Percentiles rank a stretch among this genome's conserved stretches.
Evolutionary conservation across 192 early-diverging fungal genomes (phyloP).

Genomic region (Coemansia sp.): DNA sequence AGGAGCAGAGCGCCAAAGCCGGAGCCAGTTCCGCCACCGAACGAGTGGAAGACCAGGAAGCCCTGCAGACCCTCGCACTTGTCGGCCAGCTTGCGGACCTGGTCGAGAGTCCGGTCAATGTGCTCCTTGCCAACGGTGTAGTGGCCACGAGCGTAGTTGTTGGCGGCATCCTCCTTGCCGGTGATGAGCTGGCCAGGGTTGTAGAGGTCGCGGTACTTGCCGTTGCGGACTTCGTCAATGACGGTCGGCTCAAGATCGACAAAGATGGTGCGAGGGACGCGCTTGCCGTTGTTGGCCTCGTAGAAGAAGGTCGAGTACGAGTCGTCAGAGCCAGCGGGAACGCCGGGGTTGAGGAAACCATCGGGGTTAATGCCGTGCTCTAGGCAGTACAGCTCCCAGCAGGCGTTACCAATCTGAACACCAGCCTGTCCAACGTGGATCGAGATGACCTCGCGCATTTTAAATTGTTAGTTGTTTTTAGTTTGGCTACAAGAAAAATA

Average conservation of each 20-base stretch:
- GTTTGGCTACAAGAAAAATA: conserved; percentile 12
- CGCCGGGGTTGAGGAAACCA: conserved; percentile 57
- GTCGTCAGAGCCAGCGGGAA: conserved; percentile 60
- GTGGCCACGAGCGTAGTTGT: conserved; percentile 99
- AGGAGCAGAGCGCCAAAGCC: conserved; percentile 97
- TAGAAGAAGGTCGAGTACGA: conserved; percentile 99
- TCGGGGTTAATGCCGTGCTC: conserved; percentile 99
- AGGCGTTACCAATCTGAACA: conserved; percentile 99
- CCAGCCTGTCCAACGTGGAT: conserved; percentile 89
- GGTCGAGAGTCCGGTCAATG: conserved; percentile 94
- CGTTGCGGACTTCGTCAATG: conserved; percentile 97
- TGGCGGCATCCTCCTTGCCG: conserved; percentile 99
- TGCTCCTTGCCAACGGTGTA: conserved; percentile 99
- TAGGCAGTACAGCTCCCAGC: conserved; percentile 97
- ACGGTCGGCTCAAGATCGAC: conserved; percentile 97
- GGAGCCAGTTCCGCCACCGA: conserved; percentile 98
- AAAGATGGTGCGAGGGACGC: conserved; percentile 98
- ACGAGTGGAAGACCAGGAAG: conserved; percentile 99
- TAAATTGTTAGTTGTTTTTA: conserved; percentile 16
- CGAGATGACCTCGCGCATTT: conserved; percentile 78
- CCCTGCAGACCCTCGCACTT: conserved; percentile 98
- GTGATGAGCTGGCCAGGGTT: conserved; percentile 98
- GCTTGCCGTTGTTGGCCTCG: conserved; percentile 98
- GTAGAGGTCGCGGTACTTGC: conserved; percentile 94
- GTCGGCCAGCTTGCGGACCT: conserved; percentile 96